Evolutionary conservation across 306 rosid species (phyloP), one percentile per base, ranked within the genome.

Genomic region (Fragaria ananassa): DNA sequence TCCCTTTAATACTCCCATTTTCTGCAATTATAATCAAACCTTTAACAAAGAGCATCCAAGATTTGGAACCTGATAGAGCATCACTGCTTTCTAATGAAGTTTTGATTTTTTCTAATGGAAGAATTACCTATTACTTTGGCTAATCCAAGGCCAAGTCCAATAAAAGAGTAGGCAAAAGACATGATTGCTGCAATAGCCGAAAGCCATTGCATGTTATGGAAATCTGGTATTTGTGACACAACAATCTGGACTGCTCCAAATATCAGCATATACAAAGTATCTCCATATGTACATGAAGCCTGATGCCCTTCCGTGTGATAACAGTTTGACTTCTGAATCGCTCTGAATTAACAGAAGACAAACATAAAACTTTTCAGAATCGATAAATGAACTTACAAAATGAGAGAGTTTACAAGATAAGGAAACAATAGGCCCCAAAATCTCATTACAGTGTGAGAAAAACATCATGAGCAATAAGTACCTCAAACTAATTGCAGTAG

Each of bases 221-320:
- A 78, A 81, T 90, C 85, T 61, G 98, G 97, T 72, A 93, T 91
- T 68, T 91, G 96, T 27, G 97, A 93, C 89, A 90, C 67, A 4
- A 91, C 3, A 12, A 91, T 58, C 83, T 93, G 94, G 45, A 93
- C 71, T 65, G 80, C 60, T 86, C 98, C 98, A 81, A 93, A 93
- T 27, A 91, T 11, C 78, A 91, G 25, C 90, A 91, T 91, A 51
- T 83, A 90, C 57, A 77, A 0, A 25, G 70, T 58, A 65, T 83
- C 86, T 8, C 87, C 93, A 79, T 85, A 90, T 6, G 71, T 19
- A 81, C 97, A 93, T 34, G 91, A 80, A 73, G 93, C 93, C 0
- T 88, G 4, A 76, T 93, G 93, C 51, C 97, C 98, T 83, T 93
- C 86, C 68, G 75, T 83, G 84, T 91, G 97, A 65, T 88, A 91